Percentiles rank a stretch among this genome's conserved stretches.
phyloP scores from a whole-genome alignment of 2,329 filamentous ascomycete genomes.

The Purpureocillium lavendulum region DNA sequence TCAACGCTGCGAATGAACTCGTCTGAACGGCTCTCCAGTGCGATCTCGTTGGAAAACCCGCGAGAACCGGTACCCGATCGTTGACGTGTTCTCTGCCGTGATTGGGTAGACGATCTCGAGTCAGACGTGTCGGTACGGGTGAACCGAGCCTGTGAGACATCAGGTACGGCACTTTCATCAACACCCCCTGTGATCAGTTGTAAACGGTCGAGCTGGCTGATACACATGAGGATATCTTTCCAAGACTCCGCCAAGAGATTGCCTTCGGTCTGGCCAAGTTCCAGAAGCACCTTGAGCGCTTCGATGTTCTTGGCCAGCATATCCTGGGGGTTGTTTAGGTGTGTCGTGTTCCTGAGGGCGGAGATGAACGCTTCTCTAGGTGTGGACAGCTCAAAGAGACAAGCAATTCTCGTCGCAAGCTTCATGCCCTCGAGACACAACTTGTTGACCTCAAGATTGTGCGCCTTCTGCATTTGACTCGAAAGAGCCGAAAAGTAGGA shows the following conservation, averaged over 20 bases:
- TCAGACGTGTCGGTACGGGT: conserved; percentile 46
- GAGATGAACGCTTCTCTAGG: conserved; percentile 91
- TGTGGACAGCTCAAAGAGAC: conserved; percentile 87
- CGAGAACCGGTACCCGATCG: conserved; percentile 52
- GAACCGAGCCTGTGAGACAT: conserved; percentile 78
- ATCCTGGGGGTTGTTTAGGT: conserved; percentile 89
- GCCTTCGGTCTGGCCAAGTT: conserved; percentile 87
- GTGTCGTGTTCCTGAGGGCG: conserved; percentile 86
- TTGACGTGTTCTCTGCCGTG: conserved; percentile 36
- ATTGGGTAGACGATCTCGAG: conserved; percentile 60
- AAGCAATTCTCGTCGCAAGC: conserved; percentile 85
- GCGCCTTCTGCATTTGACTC: conserved; percentile 84
- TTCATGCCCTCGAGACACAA: conserved; percentile 94
- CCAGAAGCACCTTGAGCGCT: conserved; percentile 82
- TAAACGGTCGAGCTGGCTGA: conserved; percentile 90
- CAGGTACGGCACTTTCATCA: conserved; percentile 84
- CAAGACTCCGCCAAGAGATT: conserved; percentile 84
- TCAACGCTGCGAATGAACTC: conserved; percentile 91
- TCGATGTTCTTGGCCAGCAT: conserved; percentile 96
- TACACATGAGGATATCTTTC: conserved; percentile 90
- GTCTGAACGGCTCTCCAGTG: conserved; percentile 83
- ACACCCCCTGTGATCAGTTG: conserved; percentile 93
- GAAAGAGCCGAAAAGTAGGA: conserved; percentile 93
- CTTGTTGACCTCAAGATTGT: conserved; percentile 86
- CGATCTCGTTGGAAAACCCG: conserved; percentile 68